Evolutionary conservation across 371 early-diverging fungal genomes (phyloP), one percentile per base, ranked within the genome.

Genomic region (Rhizopus microsporus): DNA sequence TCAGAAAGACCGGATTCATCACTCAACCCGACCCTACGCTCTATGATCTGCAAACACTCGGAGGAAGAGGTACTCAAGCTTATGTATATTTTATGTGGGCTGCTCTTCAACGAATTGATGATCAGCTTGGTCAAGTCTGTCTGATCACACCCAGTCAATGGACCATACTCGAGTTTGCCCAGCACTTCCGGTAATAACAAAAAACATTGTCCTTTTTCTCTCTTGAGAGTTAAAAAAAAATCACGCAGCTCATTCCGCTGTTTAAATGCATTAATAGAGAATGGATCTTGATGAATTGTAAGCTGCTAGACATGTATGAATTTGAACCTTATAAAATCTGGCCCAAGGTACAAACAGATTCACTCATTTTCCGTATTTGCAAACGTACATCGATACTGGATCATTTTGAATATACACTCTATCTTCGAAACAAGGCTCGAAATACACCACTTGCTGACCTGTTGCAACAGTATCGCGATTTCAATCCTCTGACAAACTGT

Each of bases 241-340:
- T 23, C 23, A 23, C 23, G 2, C 23, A 23, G 23, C 23, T 23
- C 23, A 23, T 23, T 23, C 23, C 23, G 23, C 23, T 23, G 6
- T 31, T 46, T 23, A 13, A n/a, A 6, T 42, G 23, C 23, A 23
- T 23, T 23, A 15, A 38, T 50, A 85, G 86, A 42, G 64, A 74
- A 0, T 85, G 84, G 86, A 71, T 87, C 10, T 83, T 83, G 72
- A 57, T 75, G 10, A 70, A 82, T 56, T 84, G 80, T 47, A 61
- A 76, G 33, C 16, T 87, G 39, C 65, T 82, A 15, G 79, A 82
- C 55, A 70, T 85, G 38, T 85, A 77, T 35, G 84, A 84, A 61
- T 83, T 87, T 56, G 86, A 84, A 40, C 84, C 86, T 13, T 87
- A 77, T 59, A 87, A 87, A 59, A 80, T 87, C 2, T 87, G 84